Evolutionary conservation across 176 grass and related monocot species (phyloP).

Genomic region (Sorghum bicolor): Sorghum_bicolor_NCBIv3 NC_012870.2:63918501-63919000

Average conservation of each 20-base stretch:
- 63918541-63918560: neutral
- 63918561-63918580: neutral
- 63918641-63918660: neutral
- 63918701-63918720: neutral
- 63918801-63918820: conserved; percentile 8
- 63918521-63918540: neutral
- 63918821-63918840: conserved; percentile 1
- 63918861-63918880: neutral
- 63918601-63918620: neutral
- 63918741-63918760: conserved; percentile 13
- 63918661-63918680: neutral
- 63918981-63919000: conserved; percentile 16
- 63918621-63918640: conserved; percentile 1
- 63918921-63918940: neutral
- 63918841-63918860: conserved; percentile 21
- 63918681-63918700: neutral
- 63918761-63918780: conserved; percentile 7
- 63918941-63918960: conserved; percentile 1
- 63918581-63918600: neutral
- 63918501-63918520: conserved; percentile 6
- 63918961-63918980: conserved; percentile 16
- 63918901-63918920: neutral
- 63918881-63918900: neutral
- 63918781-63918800: conserved; percentile 5
- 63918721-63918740: neutral